These are phyloP conservation scores for Cryptococcus sp. DNA, from an alignment of 1,284 basidiomycete species.

Conservation along the genomic window DNA sequence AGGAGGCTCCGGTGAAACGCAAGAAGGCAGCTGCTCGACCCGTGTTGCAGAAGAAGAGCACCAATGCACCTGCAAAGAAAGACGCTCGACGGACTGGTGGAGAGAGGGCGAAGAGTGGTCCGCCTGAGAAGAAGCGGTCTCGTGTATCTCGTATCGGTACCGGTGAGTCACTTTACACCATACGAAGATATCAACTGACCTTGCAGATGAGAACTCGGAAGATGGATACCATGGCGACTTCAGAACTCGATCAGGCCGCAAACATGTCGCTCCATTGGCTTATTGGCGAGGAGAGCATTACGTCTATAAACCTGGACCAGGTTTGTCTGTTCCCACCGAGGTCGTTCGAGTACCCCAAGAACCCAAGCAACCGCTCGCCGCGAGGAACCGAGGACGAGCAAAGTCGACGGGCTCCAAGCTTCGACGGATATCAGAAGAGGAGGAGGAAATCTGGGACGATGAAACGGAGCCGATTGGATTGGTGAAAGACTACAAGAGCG, in stretches of 20 bases:
- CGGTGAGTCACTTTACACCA: conserved; percentile 7
- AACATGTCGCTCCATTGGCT: conserved; percentile 70
- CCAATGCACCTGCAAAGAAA: no score
- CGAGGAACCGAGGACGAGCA: neutral
- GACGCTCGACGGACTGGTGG: no score
- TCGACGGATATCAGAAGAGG: conserved; percentile 38
- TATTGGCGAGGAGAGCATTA: conserved; percentile 92
- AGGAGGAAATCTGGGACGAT: conserved; percentile 79
- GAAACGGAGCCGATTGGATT: conserved; percentile 63
- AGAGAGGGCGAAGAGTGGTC: neutral
- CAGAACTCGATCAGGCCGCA: conserved; percentile 61
- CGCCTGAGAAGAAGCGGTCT: conserved; percentile 8
- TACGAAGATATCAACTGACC: neutral
- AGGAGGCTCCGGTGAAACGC: conserved; percentile 5
- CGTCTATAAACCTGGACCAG: conserved; percentile 60
- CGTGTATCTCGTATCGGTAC: conserved; percentile 19
- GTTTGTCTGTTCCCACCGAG: conserved; percentile 74
- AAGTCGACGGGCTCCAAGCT: conserved; percentile 6
- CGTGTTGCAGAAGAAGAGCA: no score
- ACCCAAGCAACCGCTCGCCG: neutral
- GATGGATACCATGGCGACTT: conserved; percentile 50
- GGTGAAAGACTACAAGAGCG: conserved; percentile 64
- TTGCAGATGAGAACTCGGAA: conserved; percentile 14
- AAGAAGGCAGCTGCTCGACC: no score
- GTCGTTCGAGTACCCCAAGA: conserved; percentile 52